Base-by-base conservation (phyloP, 2,329 filamentous ascomycete genomes). In the Xylariaceae sp. region DNA sequence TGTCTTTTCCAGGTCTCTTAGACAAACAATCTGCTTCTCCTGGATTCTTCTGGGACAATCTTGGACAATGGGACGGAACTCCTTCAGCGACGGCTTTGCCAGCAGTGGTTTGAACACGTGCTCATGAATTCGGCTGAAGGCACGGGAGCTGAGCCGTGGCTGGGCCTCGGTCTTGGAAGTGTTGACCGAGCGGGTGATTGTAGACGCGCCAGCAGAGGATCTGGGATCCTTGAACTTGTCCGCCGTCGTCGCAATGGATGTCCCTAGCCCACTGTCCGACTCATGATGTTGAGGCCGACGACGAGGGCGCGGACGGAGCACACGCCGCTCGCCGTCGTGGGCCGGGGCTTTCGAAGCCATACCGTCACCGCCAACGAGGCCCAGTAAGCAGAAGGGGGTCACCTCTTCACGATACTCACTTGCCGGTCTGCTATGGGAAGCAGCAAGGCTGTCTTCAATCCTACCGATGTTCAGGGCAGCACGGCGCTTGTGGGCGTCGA, bases 1-100 rank as follows among this genome's bases (percentile, higher is more conserved):
- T 8, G 84, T 90, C 76, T 95, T 95, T 66, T 97, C 90, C 34
- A 97, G 75, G 65, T 97, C 90, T 62, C 90, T 81, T 39, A 97
- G 78, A 67, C 85, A 95, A 61, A 85, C 81, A 57, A 97, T 92
- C 55, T 92, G 81, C 64, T 88, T 89, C 59, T 81, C 78, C 57
- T 79, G 78, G 60, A 95, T 92, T 57, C 83, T 83, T 61, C 76
- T 74, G 33, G 87, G 87, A 49, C 88, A 80, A 62, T 86, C 83
- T 51, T 83, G 73, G 48, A 95, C 74, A 53, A 95, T 77, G 34
- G 83, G 72, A 59, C 88, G 83, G 62, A 95, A 95, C 34, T 84
- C 79, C 61, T 88, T 85, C 45, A 94, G 74, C 21, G 74, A 71
- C 15, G 79, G 65, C 57, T 89, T 83, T 48, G 76, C 74, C 41